Conservation (phyloP, 352 stramenopile genomes). For the Achlya hypogyna region DNA sequence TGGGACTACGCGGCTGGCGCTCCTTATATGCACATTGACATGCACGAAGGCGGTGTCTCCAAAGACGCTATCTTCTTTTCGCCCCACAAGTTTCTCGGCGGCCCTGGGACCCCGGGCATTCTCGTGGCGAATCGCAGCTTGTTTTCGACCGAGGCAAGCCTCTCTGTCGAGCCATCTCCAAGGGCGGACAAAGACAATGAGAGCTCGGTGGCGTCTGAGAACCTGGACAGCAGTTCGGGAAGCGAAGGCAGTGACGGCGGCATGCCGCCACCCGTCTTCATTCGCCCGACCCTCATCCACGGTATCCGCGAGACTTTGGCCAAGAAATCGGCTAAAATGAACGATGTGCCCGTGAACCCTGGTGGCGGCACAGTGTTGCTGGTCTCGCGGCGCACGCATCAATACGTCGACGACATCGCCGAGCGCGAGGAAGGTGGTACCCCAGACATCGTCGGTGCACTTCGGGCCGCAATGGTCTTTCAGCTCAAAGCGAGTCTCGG, state of each 20-base stretch:
- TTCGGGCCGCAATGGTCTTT: slow-evolving; percentile 78
- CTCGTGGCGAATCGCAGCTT: slow-evolving; percentile 84
- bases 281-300: neutral
- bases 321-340: slow-evolving; percentile 7
- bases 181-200: too few relatives aligned
- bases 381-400: slow-evolving; percentile 71
- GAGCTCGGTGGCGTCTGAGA: too few relatives aligned
- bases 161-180: neutral
- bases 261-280: neutral
- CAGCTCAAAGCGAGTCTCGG: slow-evolving; percentile 49
- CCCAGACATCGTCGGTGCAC: slow-evolving; percentile 81
- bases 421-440: slow-evolving; percentile 90
- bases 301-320: neutral
- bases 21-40: slow-evolving; percentile 78
- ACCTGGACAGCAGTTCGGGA: too few relatives aligned
- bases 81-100: slow-evolving; percentile 90
- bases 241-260: neutral
- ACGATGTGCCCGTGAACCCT: slow-evolving; percentile 22
- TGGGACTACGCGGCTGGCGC: slow-evolving; percentile 88
- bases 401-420: slow-evolving; percentile 78
- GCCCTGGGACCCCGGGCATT: slow-evolving; percentile 72
- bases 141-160: neutral
- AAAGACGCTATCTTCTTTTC: slow-evolving; percentile 90
- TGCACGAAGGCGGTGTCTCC: slow-evolving; percentile 60
- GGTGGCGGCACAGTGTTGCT: slow-evolving; percentile 77